phyloP scores from a whole-genome alignment of 306 rosid genomes.

The Pachyrhizus erosus region DNA sequence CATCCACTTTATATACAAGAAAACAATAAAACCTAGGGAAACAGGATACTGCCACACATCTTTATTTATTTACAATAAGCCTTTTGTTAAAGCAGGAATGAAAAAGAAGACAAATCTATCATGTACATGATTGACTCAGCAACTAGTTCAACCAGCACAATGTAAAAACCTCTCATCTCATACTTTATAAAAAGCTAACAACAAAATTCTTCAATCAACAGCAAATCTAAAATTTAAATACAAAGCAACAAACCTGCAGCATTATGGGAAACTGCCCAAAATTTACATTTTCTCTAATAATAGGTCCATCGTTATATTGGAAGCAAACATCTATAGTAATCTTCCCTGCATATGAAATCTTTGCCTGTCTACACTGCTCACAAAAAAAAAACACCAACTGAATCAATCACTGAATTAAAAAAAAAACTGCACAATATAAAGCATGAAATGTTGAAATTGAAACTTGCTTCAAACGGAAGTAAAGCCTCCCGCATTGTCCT shows the following conservation, averaged over 20 bases:
- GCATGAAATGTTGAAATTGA: conserved; percentile 21
- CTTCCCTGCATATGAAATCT: conserved; percentile 72
- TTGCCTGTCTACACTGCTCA: conserved; percentile 87
- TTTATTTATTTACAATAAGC: neutral
- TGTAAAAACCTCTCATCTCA: neutral
- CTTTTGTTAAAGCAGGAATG: neutral
- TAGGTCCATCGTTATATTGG: conserved; percentile 57
- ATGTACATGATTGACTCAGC: neutral
- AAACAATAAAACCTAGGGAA: neutral
- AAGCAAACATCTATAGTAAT: conserved; percentile 64
- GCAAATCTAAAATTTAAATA: neutral
- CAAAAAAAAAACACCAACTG: neutral
- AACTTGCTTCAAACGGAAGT: conserved; percentile 71
- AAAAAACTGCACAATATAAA: neutral
- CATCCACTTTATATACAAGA: neutral
- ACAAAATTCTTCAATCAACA: neutral
- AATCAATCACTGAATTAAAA: conserved; percentile 32
- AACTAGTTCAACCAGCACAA: neutral
- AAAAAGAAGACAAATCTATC: neutral
- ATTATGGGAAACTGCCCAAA: conserved; percentile 86
- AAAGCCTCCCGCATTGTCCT: conserved; percentile 24
- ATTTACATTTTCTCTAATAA: conserved; percentile 52
- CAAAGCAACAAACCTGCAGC: conserved; percentile 67
- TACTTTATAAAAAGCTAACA: neutral
- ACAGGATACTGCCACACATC: neutral